These are phyloP conservation scores for Plasmodium cynomolgi DNA, from an alignment of 169 alveolate species.

Conservation along the genomic window DNA sequence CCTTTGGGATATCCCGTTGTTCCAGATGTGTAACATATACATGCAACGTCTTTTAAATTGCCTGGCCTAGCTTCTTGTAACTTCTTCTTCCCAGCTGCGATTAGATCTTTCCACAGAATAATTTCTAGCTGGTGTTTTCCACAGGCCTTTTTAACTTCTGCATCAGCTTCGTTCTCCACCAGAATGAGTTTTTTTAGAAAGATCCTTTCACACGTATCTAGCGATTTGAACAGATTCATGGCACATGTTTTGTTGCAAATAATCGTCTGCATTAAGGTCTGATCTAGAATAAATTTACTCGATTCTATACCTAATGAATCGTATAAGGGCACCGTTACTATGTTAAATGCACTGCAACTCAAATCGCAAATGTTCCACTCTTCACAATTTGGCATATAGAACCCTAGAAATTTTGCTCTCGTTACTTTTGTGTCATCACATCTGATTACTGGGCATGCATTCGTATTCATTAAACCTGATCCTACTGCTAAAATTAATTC, in stretches of 20 bases:
- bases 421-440: conserved; percentile 38
- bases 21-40: conserved; percentile 97
- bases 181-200: conserved; percentile 32
- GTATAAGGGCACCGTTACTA: conserved; percentile 87
- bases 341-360: conserved; percentile 87
- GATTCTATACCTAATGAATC: conserved; percentile 86
- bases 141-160: conserved; percentile 33
- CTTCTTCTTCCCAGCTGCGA: conserved; percentile 73
- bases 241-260: conserved; percentile 37
- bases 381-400: conserved; percentile 81
- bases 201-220: conserved; percentile 25
- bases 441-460: conserved; percentile 42
- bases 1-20: conserved; percentile 99
- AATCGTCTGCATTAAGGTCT: conserved; percentile 76
- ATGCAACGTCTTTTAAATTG: conserved; percentile 85
- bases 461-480: conserved; percentile 46
- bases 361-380: conserved; percentile 88
- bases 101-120: conserved; percentile 78
- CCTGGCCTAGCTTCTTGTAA: conserved; percentile 79
- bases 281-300: conserved; percentile 78
- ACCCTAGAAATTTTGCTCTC: conserved; percentile 72
- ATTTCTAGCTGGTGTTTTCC: conserved; percentile 39
- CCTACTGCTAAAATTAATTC: conserved; percentile 29
- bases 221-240: conserved; percentile 35
- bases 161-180: conserved; percentile 45